Percentiles rank a stretch among this genome's conserved stretches.
These are phyloP conservation scores for Houttuynia cordata DNA, from an alignment of 164 flowering plant genomes.

Conservation along the genomic window DNA sequence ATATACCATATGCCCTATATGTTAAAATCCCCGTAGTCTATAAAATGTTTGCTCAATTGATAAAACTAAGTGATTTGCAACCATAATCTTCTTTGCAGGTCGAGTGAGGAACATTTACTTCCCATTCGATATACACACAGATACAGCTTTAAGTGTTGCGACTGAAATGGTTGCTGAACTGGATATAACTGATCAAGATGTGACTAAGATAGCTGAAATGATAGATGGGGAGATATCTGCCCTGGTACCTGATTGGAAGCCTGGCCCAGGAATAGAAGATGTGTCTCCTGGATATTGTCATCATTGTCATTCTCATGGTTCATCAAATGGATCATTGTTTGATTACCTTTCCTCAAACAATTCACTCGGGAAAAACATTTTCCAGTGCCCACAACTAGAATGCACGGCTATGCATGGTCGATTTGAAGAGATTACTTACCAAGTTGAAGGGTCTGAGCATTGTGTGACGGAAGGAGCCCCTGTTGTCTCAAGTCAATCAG, in stretches of 20 bases:
- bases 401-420: slow-evolving; percentile 73
- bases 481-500: slow-evolving; percentile 18
- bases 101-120: slow-evolving; percentile 75
- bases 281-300: slow-evolving; percentile 23
- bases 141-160: slow-evolving; percentile 80
- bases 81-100: slow-evolving; percentile 33
- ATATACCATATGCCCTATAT: too few species aligned
- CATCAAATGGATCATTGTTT: slow-evolving; percentile 33
- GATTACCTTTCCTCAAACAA: slow-evolving; percentile 24
- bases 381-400: slow-evolving; percentile 32
- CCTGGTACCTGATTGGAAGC: slow-evolving; percentile 71
- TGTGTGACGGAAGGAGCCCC: slow-evolving; percentile 26
- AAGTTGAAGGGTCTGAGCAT: slow-evolving; percentile 41
- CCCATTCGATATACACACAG: slow-evolving; percentile 71
- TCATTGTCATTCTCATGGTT: slow-evolving; percentile 36
- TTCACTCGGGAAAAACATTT: slow-evolving; percentile 18
- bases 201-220: slow-evolving; percentile 73
- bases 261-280: slow-evolving; percentile 27
- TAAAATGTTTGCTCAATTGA: too few species aligned
- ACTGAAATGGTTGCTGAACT: slow-evolving; percentile 84
- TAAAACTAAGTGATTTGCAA: not conserved
- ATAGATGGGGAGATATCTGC: slow-evolving; percentile 76
- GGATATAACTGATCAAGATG: slow-evolving; percentile 83
- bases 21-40: too few species aligned
- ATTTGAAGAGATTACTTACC: slow-evolving; percentile 64